Evolutionary conservation across 495 filamentous ascomycete genomes (phyloP).

Genomic region (Penicillium atrosanguineum): DNA sequence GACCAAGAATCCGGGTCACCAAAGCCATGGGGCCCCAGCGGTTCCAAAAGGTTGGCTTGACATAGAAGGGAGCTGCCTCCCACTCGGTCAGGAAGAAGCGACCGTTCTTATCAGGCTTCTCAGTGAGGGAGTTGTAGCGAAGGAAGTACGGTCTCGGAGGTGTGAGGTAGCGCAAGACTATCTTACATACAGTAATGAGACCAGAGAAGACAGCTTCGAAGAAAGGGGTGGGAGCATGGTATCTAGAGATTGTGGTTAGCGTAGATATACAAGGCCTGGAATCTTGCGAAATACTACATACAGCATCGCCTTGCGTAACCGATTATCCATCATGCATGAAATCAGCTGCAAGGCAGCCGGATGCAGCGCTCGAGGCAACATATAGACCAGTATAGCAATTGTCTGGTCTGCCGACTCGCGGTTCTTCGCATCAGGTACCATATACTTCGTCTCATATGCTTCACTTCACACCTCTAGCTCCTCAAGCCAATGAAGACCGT

Average conservation of each 20-base stretch:
- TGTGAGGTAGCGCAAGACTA: conserved; percentile 53
- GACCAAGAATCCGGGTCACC: conserved; percentile 53
- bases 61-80: conserved; percentile 57
- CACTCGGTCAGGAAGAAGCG: conserved; percentile 49
- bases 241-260: conserved; percentile 28
- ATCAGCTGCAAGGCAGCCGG: conserved; percentile 49
- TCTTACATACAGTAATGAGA: conserved; percentile 46
- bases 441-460: conserved; percentile 52
- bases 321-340: conserved; percentile 60
- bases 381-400: conserved; percentile 56
- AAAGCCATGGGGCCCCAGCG: conserved; percentile 57
- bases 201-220: conserved; percentile 38
- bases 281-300: conserved; percentile 30
- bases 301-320: conserved; percentile 63
- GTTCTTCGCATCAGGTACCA: conserved; percentile 57
- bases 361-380: conserved; percentile 50
- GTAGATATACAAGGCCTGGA: background rate
- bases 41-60: conserved; percentile 58
- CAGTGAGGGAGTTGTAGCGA: conserved; percentile 35
- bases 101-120: conserved; percentile 46
- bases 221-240: conserved; percentile 38
- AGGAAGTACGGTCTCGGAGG: conserved; percentile 53
- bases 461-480: conserved; percentile 59
- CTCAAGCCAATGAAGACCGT: conserved; percentile 66
- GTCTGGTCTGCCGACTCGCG: conserved; percentile 54